A percentile compares a stretch with the other conserved stretches of the same genome.
These are phyloP conservation scores for Xylaria castorea DNA, from an alignment of 495 filamentous ascomycete species.

Conservation along the genomic window DNA sequence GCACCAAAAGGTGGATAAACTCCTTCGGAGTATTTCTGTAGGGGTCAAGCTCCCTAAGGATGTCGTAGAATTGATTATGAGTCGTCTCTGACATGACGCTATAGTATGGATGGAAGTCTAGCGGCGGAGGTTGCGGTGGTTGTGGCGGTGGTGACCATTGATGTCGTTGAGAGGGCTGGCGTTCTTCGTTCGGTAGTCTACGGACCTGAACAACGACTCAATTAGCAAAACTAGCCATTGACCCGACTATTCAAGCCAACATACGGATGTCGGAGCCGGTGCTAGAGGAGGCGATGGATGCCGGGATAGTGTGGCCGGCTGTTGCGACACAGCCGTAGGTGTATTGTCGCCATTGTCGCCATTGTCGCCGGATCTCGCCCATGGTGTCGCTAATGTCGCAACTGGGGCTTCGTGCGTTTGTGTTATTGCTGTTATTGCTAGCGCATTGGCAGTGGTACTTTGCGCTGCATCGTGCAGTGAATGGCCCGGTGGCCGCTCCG, in stretches of 20 bases:
- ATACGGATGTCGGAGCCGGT: background rate
- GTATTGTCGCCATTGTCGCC: background rate
- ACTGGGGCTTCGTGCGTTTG: background rate
- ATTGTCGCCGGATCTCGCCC: background rate
- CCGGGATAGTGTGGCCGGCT: background rate
- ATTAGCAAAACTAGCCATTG: background rate
- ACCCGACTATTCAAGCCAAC: background rate
- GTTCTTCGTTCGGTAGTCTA: background rate
- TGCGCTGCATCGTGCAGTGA: background rate
- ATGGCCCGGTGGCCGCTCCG: background rate
- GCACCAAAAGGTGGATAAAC: slow-evolving; percentile 16
- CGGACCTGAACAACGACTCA: background rate
- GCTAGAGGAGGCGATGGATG: background rate
- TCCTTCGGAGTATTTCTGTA: slow-evolving; percentile 13
- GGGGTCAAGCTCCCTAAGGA: slow-evolving; percentile 19
- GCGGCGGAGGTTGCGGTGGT: background rate
- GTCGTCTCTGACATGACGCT: background rate
- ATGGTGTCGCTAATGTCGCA: background rate
- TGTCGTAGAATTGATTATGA: slow-evolving; percentile 14
- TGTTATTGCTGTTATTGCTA: background rate
- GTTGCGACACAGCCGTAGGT: background rate
- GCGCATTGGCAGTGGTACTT: background rate
- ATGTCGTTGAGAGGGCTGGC: background rate
- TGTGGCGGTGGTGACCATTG: background rate
- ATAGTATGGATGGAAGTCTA: slow-evolving; percentile 8